Percentiles rank a stretch among this genome's conserved stretches.
Conservation (phyloP, 2,329 filamentous ascomycete species). For the Neofusicoccum ribis region DNA sequence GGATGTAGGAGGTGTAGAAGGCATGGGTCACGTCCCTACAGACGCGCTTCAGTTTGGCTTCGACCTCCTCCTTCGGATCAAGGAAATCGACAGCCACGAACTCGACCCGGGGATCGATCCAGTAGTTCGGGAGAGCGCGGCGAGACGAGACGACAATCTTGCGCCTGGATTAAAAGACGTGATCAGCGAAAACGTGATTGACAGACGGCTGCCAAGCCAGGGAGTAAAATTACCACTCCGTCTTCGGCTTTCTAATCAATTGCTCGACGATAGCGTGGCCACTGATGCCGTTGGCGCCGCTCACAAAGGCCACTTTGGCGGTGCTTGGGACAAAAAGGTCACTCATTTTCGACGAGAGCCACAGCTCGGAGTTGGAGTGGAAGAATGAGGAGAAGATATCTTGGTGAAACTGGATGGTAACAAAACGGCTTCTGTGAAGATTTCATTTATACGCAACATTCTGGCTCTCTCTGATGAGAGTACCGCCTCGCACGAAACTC, state of each 20-base stretch:
- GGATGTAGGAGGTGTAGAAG: slow-evolving; percentile 38
- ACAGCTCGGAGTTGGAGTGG: too few relatives aligned
- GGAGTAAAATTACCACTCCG: neutral
- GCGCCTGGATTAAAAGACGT: neutral
- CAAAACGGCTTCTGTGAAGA: neutral
- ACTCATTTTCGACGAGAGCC: too few relatives aligned
- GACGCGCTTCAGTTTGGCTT: slow-evolving; percentile 21
- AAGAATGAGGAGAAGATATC: neutral
- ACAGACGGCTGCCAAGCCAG: too few relatives aligned
- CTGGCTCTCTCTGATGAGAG: neutral
- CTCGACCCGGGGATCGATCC: slow-evolving; percentile 32
- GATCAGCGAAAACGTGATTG: too few relatives aligned
- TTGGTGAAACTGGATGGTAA: neutral
- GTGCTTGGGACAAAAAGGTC: neutral
- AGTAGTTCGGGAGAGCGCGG: slow-evolving; percentile 25
- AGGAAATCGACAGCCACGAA: slow-evolving; percentile 39
- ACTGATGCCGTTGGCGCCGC: slow-evolving; percentile 38
- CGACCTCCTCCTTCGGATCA: neutral
- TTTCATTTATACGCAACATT: neutral
- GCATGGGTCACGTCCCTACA: slow-evolving; percentile 36
- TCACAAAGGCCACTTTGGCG: slow-evolving; percentile 36
- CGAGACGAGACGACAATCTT: slow-evolving; percentile 35
- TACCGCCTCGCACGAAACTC: neutral
- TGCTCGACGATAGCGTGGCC: slow-evolving; percentile 39
- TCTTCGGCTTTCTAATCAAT: slow-evolving; percentile 26